Base-by-base conservation (phyloP, 352 stramenopile genomes). In the Detonula confervacea region DNA sequence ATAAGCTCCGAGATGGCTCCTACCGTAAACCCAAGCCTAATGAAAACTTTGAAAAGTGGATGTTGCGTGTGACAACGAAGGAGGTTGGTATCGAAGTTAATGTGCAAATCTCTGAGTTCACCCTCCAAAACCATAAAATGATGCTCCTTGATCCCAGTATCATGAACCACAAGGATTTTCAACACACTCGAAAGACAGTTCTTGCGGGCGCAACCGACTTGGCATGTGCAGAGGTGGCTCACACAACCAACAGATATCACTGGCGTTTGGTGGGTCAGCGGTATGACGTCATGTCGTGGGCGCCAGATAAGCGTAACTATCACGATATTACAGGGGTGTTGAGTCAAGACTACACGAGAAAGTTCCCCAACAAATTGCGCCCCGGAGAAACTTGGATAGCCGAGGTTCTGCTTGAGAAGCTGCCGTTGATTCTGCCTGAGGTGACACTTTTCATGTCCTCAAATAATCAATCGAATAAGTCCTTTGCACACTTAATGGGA, bases 91-190 rank as follows among this genome's bases (percentile, higher is more conserved):
- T 95, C 39, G 94, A 97, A 81, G 90, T 96, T 4, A 96, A 97
- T 80, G 72, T 96, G 14, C 95, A 98, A 80, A 91, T 98, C n/a
- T 95, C 92, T 62, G 95, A 98, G 74, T 98, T 97, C 77, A 97
- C 95, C 1, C 82, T 98, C 9, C 95, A 97, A 65, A 96, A 96
- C 73, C 93, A 97, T 83, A 95, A 96, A 55, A 96, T 97, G 90
- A 91, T 94, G 59, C 79, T 96, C 20, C 81, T 98, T 3, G 92
- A 96, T 73, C 78, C 77, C 12, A 85, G 94, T 54, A 95, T 97
- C 42, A 84, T 95, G 74, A 89, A 93, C n/a, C 87, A 96, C 72
- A 87, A 84, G 24, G 94, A 97, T 77, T 97, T 97, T 81, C 80
- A 90, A 33, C 68, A 87, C 46, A 91, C 94, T 7, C 91, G 92